Evolutionary conservation across 257 asterid species (phyloP).

Genomic region (Solanum neorickii): DNA sequence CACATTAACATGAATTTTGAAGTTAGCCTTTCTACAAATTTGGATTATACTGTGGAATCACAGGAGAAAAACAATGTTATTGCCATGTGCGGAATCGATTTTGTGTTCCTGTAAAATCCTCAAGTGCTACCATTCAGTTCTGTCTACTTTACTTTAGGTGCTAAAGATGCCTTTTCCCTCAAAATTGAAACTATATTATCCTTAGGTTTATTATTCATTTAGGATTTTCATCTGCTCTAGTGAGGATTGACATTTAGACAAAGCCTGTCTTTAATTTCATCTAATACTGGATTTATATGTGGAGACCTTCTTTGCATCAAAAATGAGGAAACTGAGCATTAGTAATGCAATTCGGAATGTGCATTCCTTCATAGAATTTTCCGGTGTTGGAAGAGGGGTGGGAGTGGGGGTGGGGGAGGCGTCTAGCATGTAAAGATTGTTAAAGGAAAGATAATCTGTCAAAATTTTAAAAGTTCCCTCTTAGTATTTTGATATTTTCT

Average conservation of each 20-base stretch:
- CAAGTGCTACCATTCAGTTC: background rate
- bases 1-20: background rate
- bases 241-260: slow-evolving; percentile 61
- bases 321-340: background rate
- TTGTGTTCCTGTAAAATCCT: background rate
- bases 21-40: background rate
- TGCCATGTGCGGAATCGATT: background rate
- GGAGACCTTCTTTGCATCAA: background rate
- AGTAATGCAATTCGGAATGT: background rate
- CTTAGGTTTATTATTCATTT: background rate
- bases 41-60: background rate
- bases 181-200: background rate
- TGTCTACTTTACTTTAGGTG: background rate
- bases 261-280: slow-evolving; percentile 37
- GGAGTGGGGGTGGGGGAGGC: background rate
- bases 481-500: background rate
- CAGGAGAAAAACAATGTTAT: background rate
- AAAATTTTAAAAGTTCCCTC: background rate
- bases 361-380: background rate
- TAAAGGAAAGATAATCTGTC: background rate
- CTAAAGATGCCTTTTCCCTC: background rate
- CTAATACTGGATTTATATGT: background rate
- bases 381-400: background rate
- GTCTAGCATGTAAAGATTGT: background rate
- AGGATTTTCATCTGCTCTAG: slow-evolving; percentile 71